Percentiles rank a stretch among this genome's conserved stretches.
phyloP scores from a whole-genome alignment of 495 filamentous ascomycete genomes.

The Penicillium soppii region DNA sequence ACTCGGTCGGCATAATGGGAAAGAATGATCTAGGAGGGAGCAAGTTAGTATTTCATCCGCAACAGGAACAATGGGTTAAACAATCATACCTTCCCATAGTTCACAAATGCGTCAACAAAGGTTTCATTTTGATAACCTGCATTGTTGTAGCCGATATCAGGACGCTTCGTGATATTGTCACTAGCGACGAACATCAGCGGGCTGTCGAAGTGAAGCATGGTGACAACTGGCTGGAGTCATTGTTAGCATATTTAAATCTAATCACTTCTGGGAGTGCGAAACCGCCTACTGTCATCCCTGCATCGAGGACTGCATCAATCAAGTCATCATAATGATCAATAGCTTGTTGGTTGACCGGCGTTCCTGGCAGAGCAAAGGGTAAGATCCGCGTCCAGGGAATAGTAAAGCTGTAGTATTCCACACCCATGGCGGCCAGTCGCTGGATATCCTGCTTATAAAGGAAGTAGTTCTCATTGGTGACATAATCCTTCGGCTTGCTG shows the following conservation, averaged over 20 bases:
- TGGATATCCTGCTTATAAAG: conserved; percentile 53
- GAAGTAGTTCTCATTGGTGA: conserved; percentile 50
- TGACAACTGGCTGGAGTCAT: conserved; percentile 33
- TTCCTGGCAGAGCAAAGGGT: conserved; percentile 41
- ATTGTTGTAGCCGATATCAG: conserved; percentile 32
- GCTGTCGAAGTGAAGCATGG: conserved; percentile 43
- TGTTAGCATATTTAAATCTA: not conserved
- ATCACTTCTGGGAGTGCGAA: not conserved
- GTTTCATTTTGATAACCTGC: conserved; percentile 35
- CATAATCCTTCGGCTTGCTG: conserved; percentile 27
- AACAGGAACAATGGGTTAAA: not conserved
- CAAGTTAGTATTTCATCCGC: conserved; percentile 10
- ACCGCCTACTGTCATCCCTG: conserved; percentile 27
- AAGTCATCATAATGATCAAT: conserved; percentile 48
- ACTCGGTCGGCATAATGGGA: conserved; percentile 43
- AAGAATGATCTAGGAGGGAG: conserved; percentile 37
- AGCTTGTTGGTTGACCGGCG: conserved; percentile 42
- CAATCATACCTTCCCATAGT: conserved; percentile 7
- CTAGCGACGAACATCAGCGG: conserved; percentile 29
- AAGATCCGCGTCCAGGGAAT: conserved; percentile 47
- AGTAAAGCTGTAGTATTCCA: conserved; percentile 48
- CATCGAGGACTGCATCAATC: conserved; percentile 39
- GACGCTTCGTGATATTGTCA: conserved; percentile 21
- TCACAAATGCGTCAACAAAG: conserved; percentile 29
- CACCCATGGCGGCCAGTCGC: conserved; percentile 46